These are phyloP conservation scores for Trichoderma lentiforme DNA, from an alignment of 2,329 filamentous ascomycete species.

Conservation along the genomic window DNA sequence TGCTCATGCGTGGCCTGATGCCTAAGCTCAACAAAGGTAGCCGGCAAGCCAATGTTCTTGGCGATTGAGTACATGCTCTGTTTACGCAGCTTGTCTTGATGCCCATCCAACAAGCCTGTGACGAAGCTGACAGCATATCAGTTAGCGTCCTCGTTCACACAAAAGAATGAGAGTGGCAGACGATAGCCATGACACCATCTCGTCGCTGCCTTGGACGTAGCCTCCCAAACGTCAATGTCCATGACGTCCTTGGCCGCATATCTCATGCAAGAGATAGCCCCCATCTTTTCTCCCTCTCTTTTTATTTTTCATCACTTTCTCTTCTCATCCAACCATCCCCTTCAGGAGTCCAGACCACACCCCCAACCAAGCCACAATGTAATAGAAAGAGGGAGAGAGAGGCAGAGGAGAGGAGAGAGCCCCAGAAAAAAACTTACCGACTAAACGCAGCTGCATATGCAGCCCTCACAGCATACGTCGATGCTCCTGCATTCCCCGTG, in stretches of 20 bases:
- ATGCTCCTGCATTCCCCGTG: slow-evolving; percentile 37
- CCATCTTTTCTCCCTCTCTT: neutral
- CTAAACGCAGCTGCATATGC: slow-evolving; percentile 73
- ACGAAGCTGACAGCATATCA: slow-evolving; percentile 58
- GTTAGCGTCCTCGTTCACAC: slow-evolving; percentile 1
- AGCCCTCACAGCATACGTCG: slow-evolving; percentile 60
- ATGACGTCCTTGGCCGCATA: slow-evolving; percentile 9
- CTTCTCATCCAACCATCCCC: neutral
- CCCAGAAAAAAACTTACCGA: slow-evolving; percentile 48
- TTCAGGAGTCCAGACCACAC: neutral
- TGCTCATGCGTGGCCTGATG: slow-evolving; percentile 91
- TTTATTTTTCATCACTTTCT: neutral
- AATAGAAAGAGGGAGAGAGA: neutral
- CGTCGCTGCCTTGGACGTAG: neutral
- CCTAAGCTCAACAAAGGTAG: slow-evolving; percentile 81
- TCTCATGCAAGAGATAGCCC: neutral
- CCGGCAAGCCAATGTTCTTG: slow-evolving; percentile 64
- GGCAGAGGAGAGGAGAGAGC: neutral
- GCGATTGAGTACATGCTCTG: slow-evolving; percentile 71
- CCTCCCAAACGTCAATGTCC: neutral
- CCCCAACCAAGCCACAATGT: neutral
- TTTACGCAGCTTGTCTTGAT: slow-evolving; percentile 64
- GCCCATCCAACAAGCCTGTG: slow-evolving; percentile 73
- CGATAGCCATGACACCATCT: slow-evolving; percentile 1
- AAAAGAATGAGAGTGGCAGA: neutral